Base-by-base conservation (phyloP, 108 stramenopile species). In the Cyclostephanos tholiformis region DNA sequence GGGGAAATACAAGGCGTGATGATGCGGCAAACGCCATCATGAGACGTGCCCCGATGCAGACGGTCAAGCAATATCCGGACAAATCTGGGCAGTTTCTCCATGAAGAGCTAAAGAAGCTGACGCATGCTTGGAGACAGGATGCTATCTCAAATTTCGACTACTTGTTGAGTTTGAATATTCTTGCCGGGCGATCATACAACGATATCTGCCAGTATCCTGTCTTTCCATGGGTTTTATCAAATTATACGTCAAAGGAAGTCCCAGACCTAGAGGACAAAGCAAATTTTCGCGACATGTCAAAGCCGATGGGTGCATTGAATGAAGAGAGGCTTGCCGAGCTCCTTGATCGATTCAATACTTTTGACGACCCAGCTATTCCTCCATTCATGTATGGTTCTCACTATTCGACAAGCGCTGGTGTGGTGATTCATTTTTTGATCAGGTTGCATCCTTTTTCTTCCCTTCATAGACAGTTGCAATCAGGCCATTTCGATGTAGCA, bases 131-230 rank as follows among this genome's bases (percentile, higher is more conserved):
- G 91, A 90, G 87, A 7, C 94, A 96, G 61, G 91, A 93, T 17
- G 85, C 90, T 19, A 86, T 99, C 46, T 93, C 95, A 38, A 99
- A 98, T 73, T 99, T 99, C 69, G 99, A 98, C 67, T 99, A 98
- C 75, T 75, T 99, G 14, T 86, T 97, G 62, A 86, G 91, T 65
- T 79, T 98, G 70, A 99, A 99, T 77, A 87, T 91, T 39, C 80
- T 98, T 41, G 96, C 99, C 10, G 99, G 99, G 9, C 79, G 99
- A 29, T 94, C 92, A 53, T 97, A 91, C 74, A 97, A 97, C 79
- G 97, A 98, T 70, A 89, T 97, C n/a, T 94, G 94, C 58, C 98
- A 99, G 77, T 99, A 99, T 68, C 99, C 99, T 13, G 97, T 99
- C 30, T 89, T 99, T 58, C 99, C 99, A 4, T 99, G 99, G 99